Conservation (phyloP, 441 rosid species). For the Brassica balearica region DNA sequence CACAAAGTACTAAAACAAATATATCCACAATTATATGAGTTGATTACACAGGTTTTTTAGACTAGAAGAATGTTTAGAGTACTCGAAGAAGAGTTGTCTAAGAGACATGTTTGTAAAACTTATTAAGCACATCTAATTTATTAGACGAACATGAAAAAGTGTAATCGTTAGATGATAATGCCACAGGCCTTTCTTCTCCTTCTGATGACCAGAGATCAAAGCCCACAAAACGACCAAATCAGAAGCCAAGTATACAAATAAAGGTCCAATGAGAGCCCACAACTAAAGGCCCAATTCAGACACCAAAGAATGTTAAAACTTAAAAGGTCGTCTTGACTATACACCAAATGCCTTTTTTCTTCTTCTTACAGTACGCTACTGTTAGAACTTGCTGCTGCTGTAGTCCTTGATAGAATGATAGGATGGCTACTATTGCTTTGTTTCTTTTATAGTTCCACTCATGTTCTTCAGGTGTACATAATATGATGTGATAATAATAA, state of each 20-base stretch:
- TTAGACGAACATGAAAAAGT: background rate
- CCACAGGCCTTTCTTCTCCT: background rate
- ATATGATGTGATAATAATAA: background rate
- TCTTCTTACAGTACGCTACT: background rate
- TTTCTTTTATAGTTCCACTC: background rate
- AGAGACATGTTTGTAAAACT: background rate
- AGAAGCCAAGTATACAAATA: background rate
- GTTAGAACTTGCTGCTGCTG: constrained; percentile 2
- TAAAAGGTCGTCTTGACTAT: background rate
- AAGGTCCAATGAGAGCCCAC: background rate
- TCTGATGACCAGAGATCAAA: background rate
- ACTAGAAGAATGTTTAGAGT: background rate
- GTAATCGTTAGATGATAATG: background rate
- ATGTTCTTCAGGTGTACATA: background rate
- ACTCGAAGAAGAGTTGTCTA: background rate
- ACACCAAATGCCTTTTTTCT: background rate
- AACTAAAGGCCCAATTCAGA: background rate
- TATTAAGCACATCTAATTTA: background rate
- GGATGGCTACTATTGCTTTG: background rate
- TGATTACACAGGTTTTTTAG: background rate
- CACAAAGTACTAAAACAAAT: background rate
- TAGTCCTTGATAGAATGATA: background rate
- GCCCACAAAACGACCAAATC: background rate
- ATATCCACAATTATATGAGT: background rate
- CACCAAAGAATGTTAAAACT: background rate